phyloP scores from a whole-genome alignment of 108 stramenopile genomes.

The Nitzschia sp. region DNA sequence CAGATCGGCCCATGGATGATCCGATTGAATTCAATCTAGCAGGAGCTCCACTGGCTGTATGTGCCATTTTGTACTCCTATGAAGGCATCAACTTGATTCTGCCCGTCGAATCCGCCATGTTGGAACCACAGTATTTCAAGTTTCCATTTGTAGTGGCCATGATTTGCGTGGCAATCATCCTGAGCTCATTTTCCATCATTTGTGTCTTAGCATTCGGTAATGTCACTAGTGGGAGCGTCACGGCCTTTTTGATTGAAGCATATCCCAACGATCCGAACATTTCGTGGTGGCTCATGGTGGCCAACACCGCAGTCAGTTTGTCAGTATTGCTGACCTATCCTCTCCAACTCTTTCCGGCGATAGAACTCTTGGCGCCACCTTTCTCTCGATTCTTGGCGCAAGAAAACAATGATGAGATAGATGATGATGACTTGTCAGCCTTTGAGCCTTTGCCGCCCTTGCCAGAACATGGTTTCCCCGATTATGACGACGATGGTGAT shows the following conservation, averaged over 20 bases:
- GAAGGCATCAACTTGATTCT: slow-evolving; percentile 77
- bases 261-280: slow-evolving; percentile 20
- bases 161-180: slow-evolving; percentile 46
- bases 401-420: background rate
- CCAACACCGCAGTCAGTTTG: slow-evolving; percentile 56
- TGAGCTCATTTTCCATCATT: slow-evolving; percentile 46
- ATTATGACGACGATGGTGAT: background rate
- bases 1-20: slow-evolving; percentile 5
- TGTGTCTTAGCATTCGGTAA: slow-evolving; percentile 65
- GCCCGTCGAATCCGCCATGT: slow-evolving; percentile 70
- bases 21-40: slow-evolving; percentile 7
- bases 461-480: slow-evolving; percentile 46
- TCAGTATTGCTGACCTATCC: slow-evolving; percentile 72
- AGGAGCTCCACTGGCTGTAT: slow-evolving; percentile 53
- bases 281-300: slow-evolving; percentile 40
- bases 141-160: slow-evolving; percentile 52
- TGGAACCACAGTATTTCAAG: slow-evolving; percentile 18
- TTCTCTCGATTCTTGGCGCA: background rate
- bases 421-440: slow-evolving; percentile 43
- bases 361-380: slow-evolving; percentile 56
- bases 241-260: slow-evolving; percentile 64
- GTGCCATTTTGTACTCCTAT: slow-evolving; percentile 72
- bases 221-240: slow-evolving; percentile 68
- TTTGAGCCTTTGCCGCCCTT: slow-evolving; percentile 59
- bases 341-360: slow-evolving; percentile 61